Percentiles rank a stretch among this genome's conserved stretches.
Evolutionary conservation across 2,329 filamentous ascomycete species (phyloP).

Genomic region (Cordyceps cateniannulata): DNA sequence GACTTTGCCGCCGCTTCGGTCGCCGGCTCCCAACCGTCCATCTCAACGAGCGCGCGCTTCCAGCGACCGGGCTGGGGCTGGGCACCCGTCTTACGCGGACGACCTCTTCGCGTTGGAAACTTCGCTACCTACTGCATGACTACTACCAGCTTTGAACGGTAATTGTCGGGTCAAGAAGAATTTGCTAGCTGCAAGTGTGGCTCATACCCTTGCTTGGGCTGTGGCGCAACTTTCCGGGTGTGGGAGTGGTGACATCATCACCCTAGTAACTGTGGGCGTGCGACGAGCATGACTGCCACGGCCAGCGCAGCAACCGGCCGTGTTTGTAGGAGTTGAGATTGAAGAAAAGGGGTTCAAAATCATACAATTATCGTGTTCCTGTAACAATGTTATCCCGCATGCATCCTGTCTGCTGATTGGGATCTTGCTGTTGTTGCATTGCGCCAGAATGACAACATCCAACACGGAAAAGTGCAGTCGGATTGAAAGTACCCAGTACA

Average conservation of each 20-base stretch:
- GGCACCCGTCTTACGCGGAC: constrained; percentile 2
- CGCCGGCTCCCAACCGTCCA: constrained; percentile 19
- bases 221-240: neutral
- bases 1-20: constrained; percentile 31
- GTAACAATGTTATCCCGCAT: neutral
- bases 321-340: no score
- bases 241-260: constrained; percentile 28
- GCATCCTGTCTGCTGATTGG: neutral
- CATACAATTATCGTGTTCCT: no score
- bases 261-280: constrained; percentile 14
- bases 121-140: no score
- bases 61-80: constrained; percentile 20
- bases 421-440: neutral
- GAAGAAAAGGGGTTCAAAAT: neutral
- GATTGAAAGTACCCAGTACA: constrained; percentile 5
- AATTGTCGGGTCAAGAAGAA: neutral
- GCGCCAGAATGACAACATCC: constrained; percentile 10
- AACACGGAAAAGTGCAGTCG: neutral
- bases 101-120: no score
- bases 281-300: neutral
- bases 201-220: neutral
- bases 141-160: neutral
- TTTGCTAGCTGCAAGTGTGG: neutral
- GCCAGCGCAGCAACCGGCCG: neutral
- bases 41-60: constrained; percentile 20